phyloP scores from a whole-genome alignment of 495 filamentous ascomycete genomes.

The Lasiosphaeria miniovina region DNA sequence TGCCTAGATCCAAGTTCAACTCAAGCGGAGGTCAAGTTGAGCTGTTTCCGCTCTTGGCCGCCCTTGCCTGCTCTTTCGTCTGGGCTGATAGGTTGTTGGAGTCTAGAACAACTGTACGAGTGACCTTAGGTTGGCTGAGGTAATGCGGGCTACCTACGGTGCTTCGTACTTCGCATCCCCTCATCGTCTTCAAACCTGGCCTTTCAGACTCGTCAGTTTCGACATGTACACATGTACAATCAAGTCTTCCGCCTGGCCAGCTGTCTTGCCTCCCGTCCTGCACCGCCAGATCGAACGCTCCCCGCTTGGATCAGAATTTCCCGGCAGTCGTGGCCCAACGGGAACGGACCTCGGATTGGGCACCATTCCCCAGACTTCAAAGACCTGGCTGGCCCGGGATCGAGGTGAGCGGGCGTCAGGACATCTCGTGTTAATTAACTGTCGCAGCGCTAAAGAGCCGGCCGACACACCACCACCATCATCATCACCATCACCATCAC shows the following conservation, averaged over 20 bases:
- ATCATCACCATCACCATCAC: background rate
- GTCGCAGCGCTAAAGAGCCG: slow-evolving; percentile 1
- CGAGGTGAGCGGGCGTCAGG: background rate
- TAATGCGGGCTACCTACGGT: no score
- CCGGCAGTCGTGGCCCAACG: slow-evolving; percentile 16
- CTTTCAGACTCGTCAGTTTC: background rate
- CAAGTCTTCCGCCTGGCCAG: background rate
- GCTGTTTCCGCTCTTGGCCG: background rate
- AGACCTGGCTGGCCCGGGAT: background rate
- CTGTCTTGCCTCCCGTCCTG: background rate
- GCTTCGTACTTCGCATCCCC: no score
- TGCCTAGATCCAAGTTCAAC: no score
- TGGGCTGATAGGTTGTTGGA: background rate
- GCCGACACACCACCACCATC: background rate
- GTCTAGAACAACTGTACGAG: no score
- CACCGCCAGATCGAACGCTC: background rate
- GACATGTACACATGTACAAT: background rate
- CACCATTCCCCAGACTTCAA: slow-evolving; percentile 3
- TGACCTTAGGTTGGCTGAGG: no score
- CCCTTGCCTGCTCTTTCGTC: background rate
- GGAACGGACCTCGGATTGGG: slow-evolving; percentile 7
- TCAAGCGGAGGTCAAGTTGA: no score
- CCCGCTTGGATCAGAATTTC: background rate
- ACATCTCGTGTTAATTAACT: background rate
- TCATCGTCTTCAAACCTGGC: no score